Conservation (phyloP, 495 filamentous ascomycete species). For the Penicillium coffeae region DNA sequence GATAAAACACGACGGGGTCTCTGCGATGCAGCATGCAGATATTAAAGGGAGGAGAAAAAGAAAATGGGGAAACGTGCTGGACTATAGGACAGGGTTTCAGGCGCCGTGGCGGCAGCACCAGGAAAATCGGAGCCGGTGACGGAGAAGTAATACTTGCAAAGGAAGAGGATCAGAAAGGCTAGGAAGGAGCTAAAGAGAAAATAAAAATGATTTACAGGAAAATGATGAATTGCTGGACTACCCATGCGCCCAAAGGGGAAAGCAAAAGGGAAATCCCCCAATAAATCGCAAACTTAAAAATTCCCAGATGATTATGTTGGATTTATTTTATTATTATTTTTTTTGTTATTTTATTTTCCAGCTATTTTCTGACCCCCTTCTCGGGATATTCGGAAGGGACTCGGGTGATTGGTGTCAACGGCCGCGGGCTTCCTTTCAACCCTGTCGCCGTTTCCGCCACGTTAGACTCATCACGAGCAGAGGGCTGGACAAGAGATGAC, state of each 20-base stretch:
- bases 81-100: conserved; percentile 1
- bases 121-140: not conserved
- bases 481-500: conserved; percentile 4
- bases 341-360: too few relatives aligned
- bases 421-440: conserved; percentile 5
- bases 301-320: too few relatives aligned
- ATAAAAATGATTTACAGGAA: not conserved
- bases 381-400: conserved; percentile 10
- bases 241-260: not conserved
- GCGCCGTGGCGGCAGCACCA: not conserved
- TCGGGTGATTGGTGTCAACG: conserved; percentile 13
- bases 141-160: not conserved
- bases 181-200: conserved; percentile 1
- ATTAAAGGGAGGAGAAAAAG: not conserved
- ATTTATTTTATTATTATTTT: not conserved
- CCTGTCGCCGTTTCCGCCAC: conserved; percentile 17
- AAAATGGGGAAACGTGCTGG: not conserved
- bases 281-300: not conserved
- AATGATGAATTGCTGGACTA: too few relatives aligned
- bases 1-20: conserved; percentile 4
- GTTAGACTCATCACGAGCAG: conserved; percentile 29
- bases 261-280: not conserved
- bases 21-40: conserved; percentile 8
- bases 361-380: too few relatives aligned
- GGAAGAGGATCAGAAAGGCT: not conserved